These are phyloP conservation scores for Phallus indusiatus DNA, from an alignment of 768 basidiomycete genomes.

Conservation along the genomic window DNA sequence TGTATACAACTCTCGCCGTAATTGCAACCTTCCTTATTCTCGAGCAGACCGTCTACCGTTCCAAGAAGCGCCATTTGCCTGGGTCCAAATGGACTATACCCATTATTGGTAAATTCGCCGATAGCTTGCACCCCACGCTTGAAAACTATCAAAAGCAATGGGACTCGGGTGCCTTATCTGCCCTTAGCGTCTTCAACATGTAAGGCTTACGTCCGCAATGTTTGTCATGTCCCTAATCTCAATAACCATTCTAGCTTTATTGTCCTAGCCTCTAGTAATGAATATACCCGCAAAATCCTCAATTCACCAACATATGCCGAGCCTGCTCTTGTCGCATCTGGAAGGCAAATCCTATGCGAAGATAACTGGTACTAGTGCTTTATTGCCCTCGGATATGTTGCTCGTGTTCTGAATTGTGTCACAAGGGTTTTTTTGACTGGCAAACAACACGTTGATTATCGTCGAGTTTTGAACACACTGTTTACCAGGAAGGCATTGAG, in stretches of 20 bases:
- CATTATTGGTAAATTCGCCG: conserved; percentile 93
- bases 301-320: conserved; percentile 91
- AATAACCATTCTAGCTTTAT: conserved; percentile 64
- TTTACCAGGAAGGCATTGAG: conserved; percentile 93
- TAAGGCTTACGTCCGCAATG: conserved; percentile 25
- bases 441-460: conserved; percentile 88
- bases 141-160: conserved; percentile 89
- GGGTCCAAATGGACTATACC: conserved; percentile 92
- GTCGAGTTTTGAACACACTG: conserved; percentile 78
- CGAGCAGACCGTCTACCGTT: conserved; percentile 83
- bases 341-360: conserved; percentile 72
- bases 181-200: conserved; percentile 97
- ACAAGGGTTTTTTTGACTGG: conserved; percentile 94
- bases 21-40: conserved; percentile 67
- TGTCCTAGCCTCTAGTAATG: conserved; percentile 93
- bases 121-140: conserved; percentile 85
- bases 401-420: conserved; percentile 1
- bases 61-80: conserved; percentile 82
- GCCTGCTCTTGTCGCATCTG: conserved; percentile 89
- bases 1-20: conserved; percentile 51
- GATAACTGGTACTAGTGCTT: conserved; percentile 69
- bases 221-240: too few species aligned
- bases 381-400: neutral
- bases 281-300: conserved; percentile 88
- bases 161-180: conserved; percentile 81